Evolutionary conservation across 371 early-diverging fungal species (phyloP), one percentile per base, ranked within the genome.

Genomic region (Coemansia sp.): DNA sequence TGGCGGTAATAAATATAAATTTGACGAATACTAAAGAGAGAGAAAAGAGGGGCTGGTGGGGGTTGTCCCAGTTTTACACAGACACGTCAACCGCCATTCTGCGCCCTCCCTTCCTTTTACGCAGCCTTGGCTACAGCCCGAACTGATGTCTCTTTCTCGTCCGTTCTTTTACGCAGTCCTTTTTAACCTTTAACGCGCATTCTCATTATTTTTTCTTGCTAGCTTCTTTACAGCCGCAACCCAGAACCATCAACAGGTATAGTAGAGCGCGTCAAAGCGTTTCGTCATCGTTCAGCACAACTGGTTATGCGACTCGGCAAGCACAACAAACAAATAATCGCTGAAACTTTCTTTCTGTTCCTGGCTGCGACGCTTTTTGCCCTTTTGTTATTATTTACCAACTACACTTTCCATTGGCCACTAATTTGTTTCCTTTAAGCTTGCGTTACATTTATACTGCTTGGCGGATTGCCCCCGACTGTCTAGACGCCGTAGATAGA

Each of bases 401-500:
- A n/a, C n/a, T 16, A n/a, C 44, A 48, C 50, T 2, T 48, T 48
- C 7, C 7, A 48, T 18, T 18, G n/a, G 20, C 18, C 50, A 21
- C 50, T 48, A 18, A 20, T 53, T 61, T 56, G 39, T 25, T 61
- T n/a, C 12, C n/a, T 40, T 67, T 58, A 23, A 14, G n/a, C 21
- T 48, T 20, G 50, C 50, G 20, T 48, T 48, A 9, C 50, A 48
- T 48, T 48, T n/a, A 14, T 8, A 20, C 18, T 48, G 50, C 50
- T 48, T n/a, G 50, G n/a, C 50, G 18, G 9, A 9, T 8, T 48
- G 16, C 18, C 50, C 50, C 50, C n/a, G 50, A 48, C 50, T 56
- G 33, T 30, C 28, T 30, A 54, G 54, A 54, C 30, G 33, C 33
- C 16, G 30, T 56, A 56, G 56, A 56, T 56, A 56, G 56, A 56